Conservation (phyloP, 2,329 filamentous ascomycete genomes). For the Verticillium dahliae region DNA sequence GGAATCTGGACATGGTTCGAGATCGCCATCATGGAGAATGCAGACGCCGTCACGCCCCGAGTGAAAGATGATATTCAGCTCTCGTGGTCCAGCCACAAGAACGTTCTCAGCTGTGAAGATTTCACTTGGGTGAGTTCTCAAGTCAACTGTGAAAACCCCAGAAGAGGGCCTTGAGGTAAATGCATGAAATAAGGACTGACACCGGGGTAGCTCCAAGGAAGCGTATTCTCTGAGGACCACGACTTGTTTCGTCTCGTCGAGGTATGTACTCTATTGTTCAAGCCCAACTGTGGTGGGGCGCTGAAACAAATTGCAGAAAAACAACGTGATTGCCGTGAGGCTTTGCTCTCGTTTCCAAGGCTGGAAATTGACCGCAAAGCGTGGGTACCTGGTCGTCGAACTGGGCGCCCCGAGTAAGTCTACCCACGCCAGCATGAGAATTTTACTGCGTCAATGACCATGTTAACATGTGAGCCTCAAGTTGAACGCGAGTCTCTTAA, state of each 20-base stretch:
- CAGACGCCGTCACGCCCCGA: background rate
- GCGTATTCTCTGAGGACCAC: background rate
- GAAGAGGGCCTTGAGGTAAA: background rate
- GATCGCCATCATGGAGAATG: conserved; percentile 3
- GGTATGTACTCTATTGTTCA: background rate
- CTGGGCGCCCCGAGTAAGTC: background rate
- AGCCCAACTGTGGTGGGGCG: no score
- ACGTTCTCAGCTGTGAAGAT: background rate
- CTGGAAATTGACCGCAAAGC: background rate
- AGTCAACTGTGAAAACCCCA: background rate
- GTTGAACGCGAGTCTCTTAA: no score
- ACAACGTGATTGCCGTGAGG: background rate
- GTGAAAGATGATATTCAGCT: background rate
- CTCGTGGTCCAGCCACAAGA: background rate
- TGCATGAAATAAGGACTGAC: background rate
- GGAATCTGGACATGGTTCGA: conserved; percentile 12
- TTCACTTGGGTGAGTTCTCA: background rate
- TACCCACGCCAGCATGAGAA: background rate
- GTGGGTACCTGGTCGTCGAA: background rate
- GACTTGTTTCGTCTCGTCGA: background rate
- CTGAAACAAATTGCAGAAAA: background rate
- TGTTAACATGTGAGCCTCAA: no score
- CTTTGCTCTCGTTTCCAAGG: background rate
- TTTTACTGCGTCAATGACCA: no score
- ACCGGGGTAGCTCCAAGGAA: background rate